Base-by-base conservation (phyloP, 2,329 filamentous ascomycete species). In the Cryphonectria radicalis region DNA sequence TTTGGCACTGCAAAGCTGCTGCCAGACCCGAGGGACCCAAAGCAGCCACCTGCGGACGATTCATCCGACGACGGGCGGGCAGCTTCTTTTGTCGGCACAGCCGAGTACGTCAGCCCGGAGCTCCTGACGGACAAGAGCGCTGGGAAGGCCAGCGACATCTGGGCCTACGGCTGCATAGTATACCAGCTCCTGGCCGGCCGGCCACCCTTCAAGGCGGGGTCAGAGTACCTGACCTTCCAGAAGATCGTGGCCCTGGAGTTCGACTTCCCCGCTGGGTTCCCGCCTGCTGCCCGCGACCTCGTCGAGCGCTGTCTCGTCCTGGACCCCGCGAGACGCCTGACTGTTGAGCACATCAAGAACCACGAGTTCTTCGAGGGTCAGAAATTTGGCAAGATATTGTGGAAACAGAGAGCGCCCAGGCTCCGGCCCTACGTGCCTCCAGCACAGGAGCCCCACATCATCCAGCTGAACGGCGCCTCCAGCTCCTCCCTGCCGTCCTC, bases 1-100 rank as follows among this genome's bases (percentile, higher is more conserved):
- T 99, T 99, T 79, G 96, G 96, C 59, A 99, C 96, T 0, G 96
- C 96, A n/a, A 98, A 98, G 80, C 89, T 99, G 73, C 85, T 99
- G 63, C 91, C 91, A 66, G 85, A 87, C 74, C 86, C 84, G 75
- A 83, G 82, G 80, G 81, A 81, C 77, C 81, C 81, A 19, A 81
- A 86, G 79, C 78, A 85, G 70, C 81, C 82, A 2, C 25, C 69
- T 5, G 35, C 50, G 4, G 66, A 69, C 22, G 67, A 62, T 17
- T 53, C 69, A 46, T 60, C 68, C 19, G 91, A 93, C 62, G 89
- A 92, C 67, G 90, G 90, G 74, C 89, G 94, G 75, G 94, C 95
- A 17, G 93, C 93, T 50, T 99, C 96, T 0, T 99, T 99, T 79
- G 96, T 99, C 59, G 96, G 96, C 53, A 99, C 96, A 0, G 96